Base-by-base conservation (phyloP, 495 filamentous ascomycete species). In the Podospora pseudoanserina region DNA sequence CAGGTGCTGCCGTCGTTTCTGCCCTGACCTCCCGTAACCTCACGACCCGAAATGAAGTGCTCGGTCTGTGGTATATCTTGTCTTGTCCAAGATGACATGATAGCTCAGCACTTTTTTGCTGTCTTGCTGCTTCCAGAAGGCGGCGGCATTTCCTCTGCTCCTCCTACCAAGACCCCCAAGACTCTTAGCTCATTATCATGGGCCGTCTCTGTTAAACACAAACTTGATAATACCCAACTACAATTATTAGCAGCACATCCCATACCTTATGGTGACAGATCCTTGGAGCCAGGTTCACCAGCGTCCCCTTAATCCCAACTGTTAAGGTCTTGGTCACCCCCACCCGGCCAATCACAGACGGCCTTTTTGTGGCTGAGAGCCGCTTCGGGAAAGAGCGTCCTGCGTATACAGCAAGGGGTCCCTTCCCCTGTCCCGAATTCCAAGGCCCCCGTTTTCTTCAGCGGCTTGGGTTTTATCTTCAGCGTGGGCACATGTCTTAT, bases 291-390 rank as follows among this genome's bases (percentile, higher is more conserved):
- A 23, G 23, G 23, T 23, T 23, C 23, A 23, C 23, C 23, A 61
- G 54, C 55, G 16, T 67, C 64, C 72, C 74, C 74, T 76, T 76
- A 74, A 76, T 76, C 72, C 59, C 63, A 62, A 60, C 54, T 20
- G 20, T 26, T 71, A 63, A 69, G 70, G 53, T 56, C 70, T 66
- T 68, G 70, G 70, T 71, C 56, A 61, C 39, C 34, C 55, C 28
- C 3, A 23, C 9, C 58, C 19, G 58, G 63, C 74, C 74, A 76
- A 76, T 63, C 68, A 73, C 59, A 64, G 30, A 18, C 58, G 26
- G 0, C 2, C 20, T 44, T 65, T 65, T 28, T 18, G 61, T 72
- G 57, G 67, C 63, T 62, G 62, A 64, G 68, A 65, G 60, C 75
- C 69, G 62, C 66, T 75, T 75, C 70, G 56, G 73, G 75, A 65